A percentile compares a stretch with the other conserved stretches of the same genome.
These are phyloP conservation scores for Thelonectria blattea DNA, from an alignment of 2,329 filamentous ascomycete species.

Conservation along the genomic window DNA sequence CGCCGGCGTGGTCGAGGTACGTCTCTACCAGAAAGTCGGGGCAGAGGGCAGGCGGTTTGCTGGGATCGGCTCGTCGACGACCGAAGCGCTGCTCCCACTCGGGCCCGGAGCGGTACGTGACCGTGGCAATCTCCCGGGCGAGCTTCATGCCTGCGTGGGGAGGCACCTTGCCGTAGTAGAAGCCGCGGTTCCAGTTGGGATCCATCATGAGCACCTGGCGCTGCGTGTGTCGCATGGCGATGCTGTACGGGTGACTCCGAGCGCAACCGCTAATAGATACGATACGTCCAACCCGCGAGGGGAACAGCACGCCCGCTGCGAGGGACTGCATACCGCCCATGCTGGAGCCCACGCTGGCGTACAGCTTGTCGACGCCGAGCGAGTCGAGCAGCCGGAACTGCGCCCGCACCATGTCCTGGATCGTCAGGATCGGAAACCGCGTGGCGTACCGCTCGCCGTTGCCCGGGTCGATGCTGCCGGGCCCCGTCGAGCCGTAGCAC, in stretches of 20 bases:
- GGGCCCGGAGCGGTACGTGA: constrained; percentile 94
- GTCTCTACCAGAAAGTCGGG: constrained; percentile 98
- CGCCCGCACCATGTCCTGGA: constrained; percentile 97
- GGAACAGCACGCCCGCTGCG: constrained; percentile 83
- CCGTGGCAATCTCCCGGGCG: constrained; percentile 93
- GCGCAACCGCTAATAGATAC: constrained; percentile 94
- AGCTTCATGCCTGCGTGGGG: constrained; percentile 98
- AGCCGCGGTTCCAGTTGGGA: constrained; percentile 93
- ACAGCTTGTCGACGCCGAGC: constrained; percentile 77
- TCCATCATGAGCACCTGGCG: constrained; percentile 99
- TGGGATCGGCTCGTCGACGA: constrained; percentile 81
- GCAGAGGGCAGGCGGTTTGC: constrained; percentile 89
- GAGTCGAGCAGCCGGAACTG: constrained; percentile 88
- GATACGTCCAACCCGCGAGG: constrained; percentile 79
- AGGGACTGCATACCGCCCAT: constrained; percentile 99
- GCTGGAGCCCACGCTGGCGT: constrained; percentile 92
- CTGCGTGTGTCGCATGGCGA: constrained; percentile 98
- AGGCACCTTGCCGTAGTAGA: constrained; percentile 87
- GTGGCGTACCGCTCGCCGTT: constrained; percentile 91
- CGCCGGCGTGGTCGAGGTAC: constrained; percentile 95
- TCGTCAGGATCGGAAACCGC: constrained; percentile 91
- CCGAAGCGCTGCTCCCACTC: constrained; percentile 98
- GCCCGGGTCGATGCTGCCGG: constrained; percentile 84
- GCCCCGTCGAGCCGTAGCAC: constrained; percentile 94
- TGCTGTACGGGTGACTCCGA: constrained; percentile 94